Conservation (phyloP, 371 early-diverging fungal species). For the Apophysomyces elegans region DNA sequence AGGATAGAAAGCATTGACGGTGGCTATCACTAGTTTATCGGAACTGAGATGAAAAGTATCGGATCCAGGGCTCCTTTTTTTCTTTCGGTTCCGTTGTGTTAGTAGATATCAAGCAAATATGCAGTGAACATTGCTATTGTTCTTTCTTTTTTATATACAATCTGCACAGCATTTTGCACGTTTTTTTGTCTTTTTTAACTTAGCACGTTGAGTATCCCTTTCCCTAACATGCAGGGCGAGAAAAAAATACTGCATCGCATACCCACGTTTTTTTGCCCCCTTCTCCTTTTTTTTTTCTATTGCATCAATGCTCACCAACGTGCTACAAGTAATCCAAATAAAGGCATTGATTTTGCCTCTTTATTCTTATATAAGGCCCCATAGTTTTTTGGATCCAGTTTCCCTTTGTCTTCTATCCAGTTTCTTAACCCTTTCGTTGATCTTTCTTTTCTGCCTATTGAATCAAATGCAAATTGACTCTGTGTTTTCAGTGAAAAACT, state of each 20-base stretch:
- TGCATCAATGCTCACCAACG: background rate
- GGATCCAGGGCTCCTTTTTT: background rate
- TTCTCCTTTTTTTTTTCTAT: constrained; percentile 11
- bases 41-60: background rate
- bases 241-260: constrained; percentile 2
- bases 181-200: background rate
- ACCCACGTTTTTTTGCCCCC: constrained; percentile 1
- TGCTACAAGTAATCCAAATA: background rate
- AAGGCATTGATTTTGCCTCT: background rate
- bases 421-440: background rate
- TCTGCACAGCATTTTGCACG: background rate
- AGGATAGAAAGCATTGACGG: no score
- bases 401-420: constrained; percentile 1
- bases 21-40: background rate
- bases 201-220: constrained; percentile 17
- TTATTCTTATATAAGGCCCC: constrained; percentile 2
- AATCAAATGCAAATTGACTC: constrained; percentile 3
- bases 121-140: constrained; percentile 3
- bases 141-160: background rate
- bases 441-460: background rate
- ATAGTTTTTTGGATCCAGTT: background rate
- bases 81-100: constrained; percentile 1
- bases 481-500: constrained; percentile 11
- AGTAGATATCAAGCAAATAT: background rate
- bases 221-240: constrained; percentile 20